A percentile compares a stretch with the other conserved stretches of the same genome.
phyloP scores from a whole-genome alignment of 345 rosid genomes.

The Hibiscus mutabilis region DNA sequence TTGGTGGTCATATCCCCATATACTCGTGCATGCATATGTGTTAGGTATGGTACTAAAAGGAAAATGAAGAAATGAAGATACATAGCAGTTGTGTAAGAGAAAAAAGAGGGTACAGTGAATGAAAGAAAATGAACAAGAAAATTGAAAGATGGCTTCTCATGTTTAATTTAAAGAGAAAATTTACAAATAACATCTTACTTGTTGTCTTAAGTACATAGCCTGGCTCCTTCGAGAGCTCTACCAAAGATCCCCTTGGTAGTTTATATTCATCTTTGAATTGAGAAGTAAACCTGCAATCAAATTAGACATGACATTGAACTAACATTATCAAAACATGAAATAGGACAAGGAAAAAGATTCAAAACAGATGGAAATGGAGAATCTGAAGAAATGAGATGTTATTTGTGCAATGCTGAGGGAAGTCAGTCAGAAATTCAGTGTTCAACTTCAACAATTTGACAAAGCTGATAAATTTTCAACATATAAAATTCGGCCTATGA shows the following conservation, averaged over 20 bases:
- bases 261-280: constrained; percentile 87
- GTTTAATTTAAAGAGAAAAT: neutral
- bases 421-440: neutral
- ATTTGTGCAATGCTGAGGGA: neutral
- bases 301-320: neutral
- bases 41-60: neutral
- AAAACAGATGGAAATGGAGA: neutral
- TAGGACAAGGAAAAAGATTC: neutral
- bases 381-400: neutral
- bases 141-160: neutral
- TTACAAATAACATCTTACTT: constrained; percentile 36
- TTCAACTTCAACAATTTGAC: neutral
- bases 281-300: constrained; percentile 51
- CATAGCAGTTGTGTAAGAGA: neutral
- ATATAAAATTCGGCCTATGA: neutral
- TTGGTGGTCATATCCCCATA: neutral
- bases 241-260: constrained; percentile 63
- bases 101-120: neutral
- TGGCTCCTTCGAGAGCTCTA: constrained; percentile 63
- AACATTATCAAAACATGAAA: neutral
- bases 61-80: neutral
- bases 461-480: neutral
- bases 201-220: constrained; percentile 58
- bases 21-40: neutral
- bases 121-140: neutral